A percentile compares a stretch with the other conserved stretches of the same genome.
These are phyloP conservation scores for Lepidium africanum DNA, from an alignment of 345 rosid species.

Conservation along the genomic window DNA sequence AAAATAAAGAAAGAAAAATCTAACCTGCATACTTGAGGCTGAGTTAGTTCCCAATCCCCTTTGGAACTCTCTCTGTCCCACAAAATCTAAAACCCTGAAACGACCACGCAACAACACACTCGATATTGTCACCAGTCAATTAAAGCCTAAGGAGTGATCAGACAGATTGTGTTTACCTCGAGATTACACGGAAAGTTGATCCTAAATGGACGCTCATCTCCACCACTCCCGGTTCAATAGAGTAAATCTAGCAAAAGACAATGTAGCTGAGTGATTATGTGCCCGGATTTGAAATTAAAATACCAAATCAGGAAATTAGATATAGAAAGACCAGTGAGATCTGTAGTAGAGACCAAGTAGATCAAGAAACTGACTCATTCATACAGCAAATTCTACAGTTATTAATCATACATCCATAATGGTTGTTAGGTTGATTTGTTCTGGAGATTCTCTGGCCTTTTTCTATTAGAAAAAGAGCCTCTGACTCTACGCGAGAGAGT, in stretches of 20 bases:
- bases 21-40: slow-evolving; percentile 6
- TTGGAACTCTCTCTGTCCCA: not conserved
- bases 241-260: not conserved
- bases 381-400: not conserved
- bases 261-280: not conserved
- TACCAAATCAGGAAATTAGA: not conserved
- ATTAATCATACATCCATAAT: not conserved
- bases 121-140: not conserved
- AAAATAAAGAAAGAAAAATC: not conserved
- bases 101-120: not conserved
- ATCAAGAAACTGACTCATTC: not conserved
- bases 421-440: not conserved
- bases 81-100: slow-evolving; percentile 1
- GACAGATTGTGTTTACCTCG: not conserved
- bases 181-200: not conserved
- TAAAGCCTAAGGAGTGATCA: not conserved
- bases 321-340: not conserved
- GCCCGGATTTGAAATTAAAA: not conserved
- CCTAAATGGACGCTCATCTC: not conserved
- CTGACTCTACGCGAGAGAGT: not conserved
- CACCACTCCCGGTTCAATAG: not conserved
- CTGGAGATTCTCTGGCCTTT: not conserved
- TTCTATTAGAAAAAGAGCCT: not conserved
- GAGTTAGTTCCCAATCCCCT: not conserved
- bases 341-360: not conserved